A percentile compares a stretch with the other conserved stretches of the same genome.
Evolutionary conservation across 2,329 filamentous ascomycete species (phyloP).

Genomic region (Pseudogymnoascus sp.): DNA sequence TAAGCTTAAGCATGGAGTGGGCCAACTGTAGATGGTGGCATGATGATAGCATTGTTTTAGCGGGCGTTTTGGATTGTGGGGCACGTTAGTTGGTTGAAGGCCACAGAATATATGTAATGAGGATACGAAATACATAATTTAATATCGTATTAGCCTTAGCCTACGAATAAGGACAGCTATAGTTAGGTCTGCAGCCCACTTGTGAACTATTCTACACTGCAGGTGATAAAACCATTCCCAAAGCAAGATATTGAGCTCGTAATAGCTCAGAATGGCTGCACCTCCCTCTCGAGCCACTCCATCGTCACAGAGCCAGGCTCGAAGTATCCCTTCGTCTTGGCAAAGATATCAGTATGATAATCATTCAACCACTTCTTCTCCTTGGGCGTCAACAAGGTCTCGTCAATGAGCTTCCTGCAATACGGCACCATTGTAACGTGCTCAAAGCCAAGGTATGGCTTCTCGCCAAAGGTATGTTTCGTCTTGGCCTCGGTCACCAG

Average conservation of each 20-base stretch:
- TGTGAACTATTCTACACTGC: conserved; percentile 2
- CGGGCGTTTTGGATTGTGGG: neutral
- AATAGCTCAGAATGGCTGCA: conserved; percentile 44
- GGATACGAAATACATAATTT: neutral
- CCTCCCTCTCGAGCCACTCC: conserved; percentile 83
- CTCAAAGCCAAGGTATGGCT: conserved; percentile 90
- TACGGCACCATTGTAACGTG: conserved; percentile 96
- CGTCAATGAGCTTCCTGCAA: conserved; percentile 80
- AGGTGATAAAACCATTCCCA: neutral
- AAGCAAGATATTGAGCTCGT: neutral
- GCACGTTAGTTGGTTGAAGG: neutral
- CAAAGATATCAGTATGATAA: conserved; percentile 73
- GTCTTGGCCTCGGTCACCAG: conserved; percentile 87
- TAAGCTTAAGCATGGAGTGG: neutral
- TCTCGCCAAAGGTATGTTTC: conserved; percentile 81
- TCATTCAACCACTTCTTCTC: conserved; percentile 85
- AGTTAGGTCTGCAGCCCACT: neutral
- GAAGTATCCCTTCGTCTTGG: conserved; percentile 75
- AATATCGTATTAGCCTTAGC: conserved; percentile 3
- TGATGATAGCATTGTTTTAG: conserved; percentile 5
- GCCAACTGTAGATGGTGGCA: neutral
- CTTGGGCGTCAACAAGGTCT: conserved; percentile 57
- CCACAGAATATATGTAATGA: neutral
- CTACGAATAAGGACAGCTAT: neutral
- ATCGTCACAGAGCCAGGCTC: conserved; percentile 62